These are phyloP conservation scores for Penicillium cataractarum DNA, from an alignment of 495 filamentous ascomycete genomes.

Conservation along the genomic window DNA sequence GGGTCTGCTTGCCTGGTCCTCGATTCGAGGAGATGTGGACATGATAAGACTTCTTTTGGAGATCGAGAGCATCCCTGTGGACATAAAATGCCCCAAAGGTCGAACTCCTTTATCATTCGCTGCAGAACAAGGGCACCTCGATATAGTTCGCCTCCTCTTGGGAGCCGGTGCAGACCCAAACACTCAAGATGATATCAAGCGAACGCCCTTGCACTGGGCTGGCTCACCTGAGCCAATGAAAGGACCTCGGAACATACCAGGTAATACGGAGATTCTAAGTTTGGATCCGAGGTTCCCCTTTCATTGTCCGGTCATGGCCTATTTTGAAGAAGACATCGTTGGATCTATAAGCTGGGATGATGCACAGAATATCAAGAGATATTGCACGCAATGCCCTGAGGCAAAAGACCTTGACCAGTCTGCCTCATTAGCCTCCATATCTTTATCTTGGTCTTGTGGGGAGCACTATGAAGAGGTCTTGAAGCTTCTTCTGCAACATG, in stretches of 20 bases:
- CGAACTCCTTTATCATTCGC: background rate
- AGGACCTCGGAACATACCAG: background rate
- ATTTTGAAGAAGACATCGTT: background rate
- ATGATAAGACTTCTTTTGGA: background rate
- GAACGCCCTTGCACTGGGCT: background rate
- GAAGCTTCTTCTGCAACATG: background rate
- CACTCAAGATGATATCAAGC: background rate
- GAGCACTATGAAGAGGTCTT: background rate
- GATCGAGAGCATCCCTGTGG: constrained; percentile 6
- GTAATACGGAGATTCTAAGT: background rate
- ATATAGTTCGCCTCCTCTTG: background rate
- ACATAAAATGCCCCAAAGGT: background rate
- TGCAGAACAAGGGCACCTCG: background rate
- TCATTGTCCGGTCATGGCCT: background rate
- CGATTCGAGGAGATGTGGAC: constrained; percentile 7
- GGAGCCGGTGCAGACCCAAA: background rate
- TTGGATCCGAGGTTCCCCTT: background rate
- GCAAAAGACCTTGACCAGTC: background rate
- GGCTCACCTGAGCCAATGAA: background rate
- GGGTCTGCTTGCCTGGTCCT: constrained; percentile 12
- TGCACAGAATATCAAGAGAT: background rate
- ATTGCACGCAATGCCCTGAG: background rate
- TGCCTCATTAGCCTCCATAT: background rate
- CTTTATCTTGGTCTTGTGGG: background rate
- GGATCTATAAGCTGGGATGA: background rate